Evolutionary conservation across 2,329 filamentous ascomycete species (phyloP).

Genomic region (Arthrobotrys iridis): DNA sequence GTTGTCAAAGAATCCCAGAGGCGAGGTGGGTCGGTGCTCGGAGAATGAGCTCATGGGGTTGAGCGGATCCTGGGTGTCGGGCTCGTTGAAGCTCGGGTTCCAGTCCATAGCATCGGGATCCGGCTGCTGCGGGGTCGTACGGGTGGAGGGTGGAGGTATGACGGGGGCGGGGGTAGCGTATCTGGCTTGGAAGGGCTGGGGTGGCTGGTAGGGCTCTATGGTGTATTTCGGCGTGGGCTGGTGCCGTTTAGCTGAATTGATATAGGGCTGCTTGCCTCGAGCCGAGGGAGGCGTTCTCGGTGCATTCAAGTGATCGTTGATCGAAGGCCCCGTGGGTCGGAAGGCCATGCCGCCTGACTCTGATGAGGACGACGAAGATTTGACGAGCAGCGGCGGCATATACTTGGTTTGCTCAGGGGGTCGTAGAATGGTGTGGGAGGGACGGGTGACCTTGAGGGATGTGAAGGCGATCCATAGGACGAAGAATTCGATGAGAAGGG

Average conservation of each 20-base stretch:
- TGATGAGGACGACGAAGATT: conserved; percentile 5
- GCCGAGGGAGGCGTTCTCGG: background rate
- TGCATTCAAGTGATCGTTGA: background rate
- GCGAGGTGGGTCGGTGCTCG: conserved; percentile 34
- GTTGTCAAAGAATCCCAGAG: conserved; percentile 22
- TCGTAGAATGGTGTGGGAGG: conserved; percentile 22
- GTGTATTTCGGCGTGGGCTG: conserved; percentile 6
- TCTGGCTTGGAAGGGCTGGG: background rate
- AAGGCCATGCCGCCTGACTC: conserved; percentile 28
- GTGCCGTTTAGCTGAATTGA: background rate
- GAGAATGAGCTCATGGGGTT: conserved; percentile 31
- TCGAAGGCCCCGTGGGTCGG: conserved; percentile 28
- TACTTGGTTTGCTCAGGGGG: background rate
- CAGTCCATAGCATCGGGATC: conserved; percentile 52
- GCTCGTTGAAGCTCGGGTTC: conserved; percentile 30
- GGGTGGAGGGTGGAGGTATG: background rate
- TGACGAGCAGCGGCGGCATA: background rate
- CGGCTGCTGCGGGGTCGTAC: conserved; percentile 7
- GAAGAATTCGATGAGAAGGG: conserved; percentile 34
- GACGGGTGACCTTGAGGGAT: conserved; percentile 27
- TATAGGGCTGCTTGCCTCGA: background rate
- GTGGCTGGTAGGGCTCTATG: background rate
- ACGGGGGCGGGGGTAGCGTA: background rate
- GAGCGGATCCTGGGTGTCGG: conserved; percentile 5
- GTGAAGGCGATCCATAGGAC: conserved; percentile 40